phyloP scores from a whole-genome alignment of 2,329 filamentous ascomycete genomes.

The Malbranchea zuffiana region DNA sequence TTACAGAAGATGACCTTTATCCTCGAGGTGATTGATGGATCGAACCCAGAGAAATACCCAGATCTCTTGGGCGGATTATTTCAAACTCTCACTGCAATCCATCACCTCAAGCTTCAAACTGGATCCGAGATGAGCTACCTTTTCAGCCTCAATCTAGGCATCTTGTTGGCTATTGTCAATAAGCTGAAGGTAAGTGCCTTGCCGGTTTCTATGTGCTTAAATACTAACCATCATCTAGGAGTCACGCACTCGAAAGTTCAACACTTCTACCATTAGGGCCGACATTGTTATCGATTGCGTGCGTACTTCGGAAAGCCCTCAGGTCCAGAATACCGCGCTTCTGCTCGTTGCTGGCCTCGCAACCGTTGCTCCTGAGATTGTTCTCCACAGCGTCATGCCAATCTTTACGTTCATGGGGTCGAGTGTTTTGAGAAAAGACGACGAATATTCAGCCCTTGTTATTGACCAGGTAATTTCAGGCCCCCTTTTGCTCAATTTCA shows the following conservation, averaged over 20 bases:
- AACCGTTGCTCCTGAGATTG: constrained; percentile 75
- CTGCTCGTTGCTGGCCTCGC: constrained; percentile 80
- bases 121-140: constrained; percentile 84
- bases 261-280: constrained; percentile 68
- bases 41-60: constrained; percentile 60
- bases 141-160: constrained; percentile 71
- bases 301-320: constrained; percentile 78
- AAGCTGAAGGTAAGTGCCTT: constrained; percentile 46
- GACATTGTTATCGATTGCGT: constrained; percentile 92
- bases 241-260: constrained; percentile 45
- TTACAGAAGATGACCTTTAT: constrained; percentile 75
- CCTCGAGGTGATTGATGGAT: constrained; percentile 75
- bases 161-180: constrained; percentile 73
- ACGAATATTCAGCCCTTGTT: constrained; percentile 94
- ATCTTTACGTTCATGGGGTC: constrained; percentile 98
- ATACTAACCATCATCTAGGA: constrained; percentile 8
- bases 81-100: constrained; percentile 72
- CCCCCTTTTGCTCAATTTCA: not conserved
- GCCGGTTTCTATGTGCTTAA: constrained; percentile 14
- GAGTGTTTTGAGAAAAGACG: constrained; percentile 80
- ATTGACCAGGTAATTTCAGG: constrained; percentile 54
- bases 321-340: constrained; percentile 85
- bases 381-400: constrained; percentile 96
- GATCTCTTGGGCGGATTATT: constrained; percentile 72
- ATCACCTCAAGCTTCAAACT: constrained; percentile 69